phyloP scores from a whole-genome alignment of 148 eudicot species.

The Heliosperma pusillum region DNA sequence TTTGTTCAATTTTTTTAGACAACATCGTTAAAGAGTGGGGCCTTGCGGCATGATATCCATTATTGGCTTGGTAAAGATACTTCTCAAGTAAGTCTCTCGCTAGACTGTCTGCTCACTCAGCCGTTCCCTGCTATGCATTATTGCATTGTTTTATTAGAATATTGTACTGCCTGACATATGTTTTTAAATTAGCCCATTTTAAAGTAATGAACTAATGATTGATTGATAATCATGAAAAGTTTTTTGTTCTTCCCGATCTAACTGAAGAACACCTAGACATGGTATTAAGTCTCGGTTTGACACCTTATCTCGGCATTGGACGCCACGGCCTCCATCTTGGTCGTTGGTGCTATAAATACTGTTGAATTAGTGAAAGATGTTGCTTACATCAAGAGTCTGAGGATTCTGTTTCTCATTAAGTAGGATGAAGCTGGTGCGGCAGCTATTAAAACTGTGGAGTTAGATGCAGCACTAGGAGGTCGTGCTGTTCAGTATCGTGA shows the following conservation, averaged over 20 bases:
- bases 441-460: conserved; percentile 78
- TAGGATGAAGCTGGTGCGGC: conserved; percentile 97
- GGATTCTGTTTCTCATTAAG: conserved; percentile 25
- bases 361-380: not conserved
- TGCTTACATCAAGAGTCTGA: conserved; percentile 15
- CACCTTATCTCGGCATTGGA: no score
- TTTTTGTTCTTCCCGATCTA: no score
- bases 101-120: conserved; percentile 2
- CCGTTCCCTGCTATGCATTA: not conserved
- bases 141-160: not conserved
- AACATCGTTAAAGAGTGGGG: conserved; percentile 68
- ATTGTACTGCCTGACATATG: not conserved
- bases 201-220: not conserved
- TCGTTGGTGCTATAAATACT: no score
- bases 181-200: not conserved
- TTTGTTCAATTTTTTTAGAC: conserved; percentile 43
- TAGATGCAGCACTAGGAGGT: conserved; percentile 95
- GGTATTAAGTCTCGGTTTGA: no score
- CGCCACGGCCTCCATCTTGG: no score
- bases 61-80: conserved; percentile 98
- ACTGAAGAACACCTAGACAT: no score
- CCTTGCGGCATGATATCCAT: conserved; percentile 82
- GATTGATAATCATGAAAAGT: no score
- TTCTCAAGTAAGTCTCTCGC: conserved; percentile 60
- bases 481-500: conserved; percentile 98